Base-by-base conservation (phyloP, 148 eudicot species). In the Agrostemma githago region DNA sequence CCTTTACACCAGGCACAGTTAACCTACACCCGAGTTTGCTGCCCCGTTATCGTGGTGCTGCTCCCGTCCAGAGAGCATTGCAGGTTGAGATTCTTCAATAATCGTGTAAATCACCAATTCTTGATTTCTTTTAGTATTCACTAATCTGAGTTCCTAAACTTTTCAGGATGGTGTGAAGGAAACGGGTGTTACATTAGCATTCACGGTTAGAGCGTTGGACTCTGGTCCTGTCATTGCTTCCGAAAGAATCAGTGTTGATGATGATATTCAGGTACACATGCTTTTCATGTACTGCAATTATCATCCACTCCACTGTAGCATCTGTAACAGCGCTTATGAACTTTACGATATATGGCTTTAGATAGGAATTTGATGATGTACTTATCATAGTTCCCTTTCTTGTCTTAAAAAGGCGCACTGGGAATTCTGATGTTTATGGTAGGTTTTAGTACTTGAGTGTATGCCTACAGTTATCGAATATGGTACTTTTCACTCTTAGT, bases 11-110 rank as follows among this genome's bases (percentile, higher is more conserved):
- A 95, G 99, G 99, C 78, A 95, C 97, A 6, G 97, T 95, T 43
- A 95, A 95, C 80, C 84, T 95, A 83, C 99, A 95, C 79, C 99
- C 99, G 73, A 95, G 99, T 62, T 71, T 95, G 86, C 87, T 95
- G 74, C 99, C 99, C 78, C 81, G 92, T 46, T 95, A 95, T 78
- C 99, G 99, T 72, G 99, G 99, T 63, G 99, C 99, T 71, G 96
- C 99, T 79, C 99, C 99, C 79, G 97, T 95, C 84, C 99, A 95
- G 83, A 90, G 99, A 83, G 99, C 99, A 63, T 77, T 95, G 85
- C 91, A 92, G 97, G 99, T 95, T 83, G 41, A 76, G 46, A 66
- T 59, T 8, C 56, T 59, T 12, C 38, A 58, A 72, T 40, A 40
- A 65, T 58, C 67, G 63, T 51, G 53, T 43, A 41, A 57, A 19